phyloP scores from a whole-genome alignment of 768 basidiomycete genomes.

The Leccinellum rugosiceps region DNA sequence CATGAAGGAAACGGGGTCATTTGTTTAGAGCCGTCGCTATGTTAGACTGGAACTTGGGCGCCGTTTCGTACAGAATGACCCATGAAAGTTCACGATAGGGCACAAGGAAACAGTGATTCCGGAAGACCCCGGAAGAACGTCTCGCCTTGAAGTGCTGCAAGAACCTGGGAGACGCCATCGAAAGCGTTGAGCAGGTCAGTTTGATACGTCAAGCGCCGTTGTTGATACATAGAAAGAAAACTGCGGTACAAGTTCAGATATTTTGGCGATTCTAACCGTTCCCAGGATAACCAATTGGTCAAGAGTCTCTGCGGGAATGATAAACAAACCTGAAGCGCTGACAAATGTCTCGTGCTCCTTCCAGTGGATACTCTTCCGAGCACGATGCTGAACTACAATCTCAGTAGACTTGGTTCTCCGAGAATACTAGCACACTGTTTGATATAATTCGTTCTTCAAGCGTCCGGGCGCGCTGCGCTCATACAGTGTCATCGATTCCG shows the following conservation, averaged over 20 bases:
- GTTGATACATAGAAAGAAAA: slow-evolving; percentile 4
- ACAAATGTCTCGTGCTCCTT: too few relatives aligned
- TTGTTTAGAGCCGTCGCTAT: background rate
- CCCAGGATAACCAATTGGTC: too few relatives aligned
- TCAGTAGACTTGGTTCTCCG: too few relatives aligned
- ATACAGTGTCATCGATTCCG: too few relatives aligned
- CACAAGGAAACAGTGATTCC: slow-evolving; percentile 11
- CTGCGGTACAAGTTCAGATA: background rate
- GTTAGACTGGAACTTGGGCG: background rate
- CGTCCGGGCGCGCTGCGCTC: too few relatives aligned
- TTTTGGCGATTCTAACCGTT: too few relatives aligned
- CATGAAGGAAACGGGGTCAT: slow-evolving; percentile 13
- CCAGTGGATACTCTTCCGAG: too few relatives aligned
- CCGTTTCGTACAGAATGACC: slow-evolving; percentile 2
- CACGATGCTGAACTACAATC: too few relatives aligned
- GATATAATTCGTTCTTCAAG: too few relatives aligned
- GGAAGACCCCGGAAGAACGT: slow-evolving; percentile 14
- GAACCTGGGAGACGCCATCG: slow-evolving; percentile 12
- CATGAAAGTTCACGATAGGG: slow-evolving; percentile 5
- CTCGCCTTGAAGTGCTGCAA: slow-evolving; percentile 8
- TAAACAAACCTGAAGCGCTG: too few relatives aligned
- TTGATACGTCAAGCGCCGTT: slow-evolving; percentile 8
- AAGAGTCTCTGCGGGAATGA: too few relatives aligned
- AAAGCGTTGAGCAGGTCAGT: slow-evolving; percentile 18
- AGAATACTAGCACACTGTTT: too few relatives aligned